phyloP scores from a whole-genome alignment of 192 early-diverging fungal genomes.

The Podila epicladia region DNA sequence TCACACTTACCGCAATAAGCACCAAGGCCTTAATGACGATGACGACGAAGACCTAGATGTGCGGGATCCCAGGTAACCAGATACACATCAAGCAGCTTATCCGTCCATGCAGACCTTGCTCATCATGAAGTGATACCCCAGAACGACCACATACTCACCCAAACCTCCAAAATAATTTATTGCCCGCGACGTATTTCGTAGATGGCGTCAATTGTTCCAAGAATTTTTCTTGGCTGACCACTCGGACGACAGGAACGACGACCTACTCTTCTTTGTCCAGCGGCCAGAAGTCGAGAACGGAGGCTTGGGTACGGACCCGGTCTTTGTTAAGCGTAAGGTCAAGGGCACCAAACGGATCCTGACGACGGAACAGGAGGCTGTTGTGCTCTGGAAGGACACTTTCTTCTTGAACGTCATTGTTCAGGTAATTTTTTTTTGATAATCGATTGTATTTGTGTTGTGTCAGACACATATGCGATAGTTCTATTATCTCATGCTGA shows the following conservation, averaged over 20 bases:
- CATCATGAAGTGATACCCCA: too few relatives aligned
- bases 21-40: slow-evolving; percentile 1
- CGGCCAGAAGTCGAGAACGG: slow-evolving; percentile 53
- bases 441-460: too few relatives aligned
- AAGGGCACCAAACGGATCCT: slow-evolving; percentile 17
- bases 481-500: too few relatives aligned
- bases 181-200: slow-evolving; percentile 3
- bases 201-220: slow-evolving; percentile 71
- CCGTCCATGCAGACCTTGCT: background rate
- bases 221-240: slow-evolving; percentile 78
- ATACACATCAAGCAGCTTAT: background rate
- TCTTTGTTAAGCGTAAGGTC: slow-evolving; percentile 86
- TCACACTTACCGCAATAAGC: slow-evolving; percentile 1
- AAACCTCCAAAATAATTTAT: background rate
- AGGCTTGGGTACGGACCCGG: slow-evolving; percentile 64
- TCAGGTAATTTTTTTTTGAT: slow-evolving; percentile 55
- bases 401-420: slow-evolving; percentile 93
- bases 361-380: slow-evolving; percentile 61
- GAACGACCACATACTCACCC: background rate
- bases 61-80: slow-evolving; percentile 62
- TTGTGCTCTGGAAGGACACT: slow-evolving; percentile 91
- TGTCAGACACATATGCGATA: too few relatives aligned
- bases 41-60: slow-evolving; percentile 62
- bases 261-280: slow-evolving; percentile 89
- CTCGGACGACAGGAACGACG: slow-evolving; percentile 77